A percentile compares a stretch with the other conserved stretches of the same genome.
phyloP scores from a whole-genome alignment of 768 basidiomycete genomes.

The Mycena chlorophos region DNA sequence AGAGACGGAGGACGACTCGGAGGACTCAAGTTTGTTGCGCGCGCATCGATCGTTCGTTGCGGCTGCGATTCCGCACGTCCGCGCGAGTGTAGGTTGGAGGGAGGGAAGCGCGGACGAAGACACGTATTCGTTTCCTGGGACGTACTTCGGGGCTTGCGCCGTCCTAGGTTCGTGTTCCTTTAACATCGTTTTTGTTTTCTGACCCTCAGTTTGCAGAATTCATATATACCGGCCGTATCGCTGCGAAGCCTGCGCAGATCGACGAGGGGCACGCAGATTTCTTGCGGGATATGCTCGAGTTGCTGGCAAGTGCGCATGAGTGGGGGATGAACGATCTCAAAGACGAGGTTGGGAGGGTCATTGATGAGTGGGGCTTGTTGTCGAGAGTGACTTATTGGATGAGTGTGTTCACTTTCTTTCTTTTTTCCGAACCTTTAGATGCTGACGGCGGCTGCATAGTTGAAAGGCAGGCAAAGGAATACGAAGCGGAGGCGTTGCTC shows the following conservation, averaged over 20 bases:
- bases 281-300: conserved; percentile 19
- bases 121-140: conserved; percentile 17
- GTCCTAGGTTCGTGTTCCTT: conserved; percentile 14
- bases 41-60: conserved; percentile 44
- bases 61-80: conserved; percentile 25
- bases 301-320: conserved; percentile 16
- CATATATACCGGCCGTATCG: conserved; percentile 20
- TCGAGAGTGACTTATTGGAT: conserved; percentile 19
- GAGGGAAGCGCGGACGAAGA: conserved; percentile 9
- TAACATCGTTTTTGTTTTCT: no score
- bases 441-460: conserved; percentile 6
- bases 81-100: conserved; percentile 11
- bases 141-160: conserved; percentile 22
- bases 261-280: conserved; percentile 16
- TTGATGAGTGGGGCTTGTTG: conserved; percentile 15
- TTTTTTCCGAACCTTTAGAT: neutral
- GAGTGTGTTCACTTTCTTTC: conserved; percentile 8
- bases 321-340: conserved; percentile 22
- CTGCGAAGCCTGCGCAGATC: neutral
- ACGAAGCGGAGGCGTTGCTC: conserved; percentile 6
- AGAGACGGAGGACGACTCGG: conserved; percentile 12
- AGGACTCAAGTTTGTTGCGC: conserved; percentile 27
- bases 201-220: conserved; percentile 13
- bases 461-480: conserved; percentile 4
- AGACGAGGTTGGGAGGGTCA: conserved; percentile 20